phyloP scores from a whole-genome alignment of 768 basidiomycete species.

The Agaricus bisporus region DNA sequence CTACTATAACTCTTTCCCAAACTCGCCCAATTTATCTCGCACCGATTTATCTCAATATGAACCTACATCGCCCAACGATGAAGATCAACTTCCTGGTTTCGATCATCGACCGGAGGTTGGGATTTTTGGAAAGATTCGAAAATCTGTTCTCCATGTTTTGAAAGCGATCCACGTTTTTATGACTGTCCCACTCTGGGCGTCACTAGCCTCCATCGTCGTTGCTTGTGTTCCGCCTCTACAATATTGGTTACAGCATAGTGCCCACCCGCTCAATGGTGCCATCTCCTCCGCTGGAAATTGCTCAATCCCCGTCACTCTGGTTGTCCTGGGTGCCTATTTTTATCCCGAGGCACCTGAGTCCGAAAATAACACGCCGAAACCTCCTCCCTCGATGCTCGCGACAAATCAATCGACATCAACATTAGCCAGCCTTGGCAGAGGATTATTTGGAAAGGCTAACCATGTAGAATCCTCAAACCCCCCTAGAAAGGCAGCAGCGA shows the following conservation, averaged over 20 bases:
- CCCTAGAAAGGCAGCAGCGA: slow-evolving; percentile 8
- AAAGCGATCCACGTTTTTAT: slow-evolving; percentile 61
- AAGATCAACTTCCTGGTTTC: slow-evolving; percentile 12
- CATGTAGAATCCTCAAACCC: not conserved
- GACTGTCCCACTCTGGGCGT: slow-evolving; percentile 85
- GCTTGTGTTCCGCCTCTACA: slow-evolving; percentile 77
- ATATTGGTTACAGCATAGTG: slow-evolving; percentile 53
- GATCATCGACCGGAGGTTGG: not conserved
- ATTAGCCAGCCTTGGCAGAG: not conserved
- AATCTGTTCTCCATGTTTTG: slow-evolving; percentile 24
- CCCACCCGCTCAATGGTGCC: slow-evolving; percentile 64
- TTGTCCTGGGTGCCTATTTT: slow-evolving; percentile 94
- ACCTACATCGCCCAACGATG: slow-evolving; percentile 16
- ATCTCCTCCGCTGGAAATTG: slow-evolving; percentile 65
- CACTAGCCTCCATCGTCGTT: slow-evolving; percentile 66
- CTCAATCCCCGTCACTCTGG: slow-evolving; percentile 81
- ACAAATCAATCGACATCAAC: not conserved
- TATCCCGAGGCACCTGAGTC: slow-evolving; percentile 34
- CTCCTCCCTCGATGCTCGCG: not conserved
- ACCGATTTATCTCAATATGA: slow-evolving; percentile 25
- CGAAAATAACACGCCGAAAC: not conserved
- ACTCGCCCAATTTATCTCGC: slow-evolving; percentile 41
- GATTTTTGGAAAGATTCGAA: slow-evolving; percentile 17
- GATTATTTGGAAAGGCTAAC: not conserved
- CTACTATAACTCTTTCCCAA: slow-evolving; percentile 67